Evolutionary conservation across 2,329 filamentous ascomycete genomes (phyloP).

Genomic region (Phaeosphaeriaceae sp.): DNA sequence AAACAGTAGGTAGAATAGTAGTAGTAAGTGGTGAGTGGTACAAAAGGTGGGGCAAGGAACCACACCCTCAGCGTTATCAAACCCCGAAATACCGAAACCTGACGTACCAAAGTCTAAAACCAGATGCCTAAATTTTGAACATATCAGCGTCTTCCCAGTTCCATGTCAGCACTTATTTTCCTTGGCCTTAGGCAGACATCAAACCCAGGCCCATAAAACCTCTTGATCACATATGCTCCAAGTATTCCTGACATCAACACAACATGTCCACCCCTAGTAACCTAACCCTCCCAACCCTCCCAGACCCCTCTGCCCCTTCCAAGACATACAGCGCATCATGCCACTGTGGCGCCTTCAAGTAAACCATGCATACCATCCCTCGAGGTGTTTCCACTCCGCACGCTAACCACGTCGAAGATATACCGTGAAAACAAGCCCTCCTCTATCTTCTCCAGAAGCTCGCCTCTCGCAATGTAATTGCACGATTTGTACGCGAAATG

Average conservation of each 20-base stretch:
- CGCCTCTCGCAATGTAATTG: not conserved
- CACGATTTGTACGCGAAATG: not conserved
- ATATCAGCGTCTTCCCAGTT: no score
- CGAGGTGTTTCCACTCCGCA: no score
- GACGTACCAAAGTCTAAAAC: no score
- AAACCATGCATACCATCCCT: not conserved
- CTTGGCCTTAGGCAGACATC: no score
- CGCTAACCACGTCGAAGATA: no score
- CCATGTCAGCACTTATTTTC: no score
- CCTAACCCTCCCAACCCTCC: not conserved
- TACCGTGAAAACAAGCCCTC: not conserved
- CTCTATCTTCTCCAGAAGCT: not conserved
- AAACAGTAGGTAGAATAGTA: not conserved
- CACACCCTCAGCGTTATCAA: no score
- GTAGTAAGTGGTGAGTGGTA: not conserved
- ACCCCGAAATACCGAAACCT: no score
- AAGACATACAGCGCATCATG: not conserved
- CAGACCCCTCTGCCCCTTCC: not conserved
- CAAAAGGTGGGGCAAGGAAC: not conserved
- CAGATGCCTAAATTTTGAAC: no score
- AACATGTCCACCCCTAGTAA: not conserved
- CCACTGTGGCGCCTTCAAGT: not conserved
- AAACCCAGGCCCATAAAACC: no score
- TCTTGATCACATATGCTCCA: no score
- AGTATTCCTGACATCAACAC: no score